These are phyloP conservation scores for Sporothrix brasiliensis DNA, from an alignment of 2,329 filamentous ascomycete species.

Conservation along the genomic window DNA sequence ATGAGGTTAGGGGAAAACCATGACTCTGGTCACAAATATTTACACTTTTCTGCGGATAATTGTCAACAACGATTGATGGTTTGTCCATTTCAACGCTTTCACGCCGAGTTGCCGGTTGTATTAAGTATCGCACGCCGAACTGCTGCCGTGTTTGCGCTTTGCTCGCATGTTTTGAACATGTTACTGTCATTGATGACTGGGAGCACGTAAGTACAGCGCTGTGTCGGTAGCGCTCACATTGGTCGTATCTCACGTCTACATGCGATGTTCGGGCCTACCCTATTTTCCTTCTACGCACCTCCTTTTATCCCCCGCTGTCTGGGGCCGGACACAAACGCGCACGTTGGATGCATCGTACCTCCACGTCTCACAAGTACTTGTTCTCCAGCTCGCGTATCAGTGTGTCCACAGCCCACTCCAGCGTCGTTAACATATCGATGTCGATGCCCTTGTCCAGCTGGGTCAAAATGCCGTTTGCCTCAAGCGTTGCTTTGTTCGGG, in stretches of 20 bases:
- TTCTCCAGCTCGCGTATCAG: constrained; percentile 54
- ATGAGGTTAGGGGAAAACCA: constrained; percentile 91
- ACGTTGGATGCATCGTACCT: background rate
- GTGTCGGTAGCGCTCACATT: background rate
- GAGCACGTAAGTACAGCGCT: background rate
- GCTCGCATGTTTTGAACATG: background rate
- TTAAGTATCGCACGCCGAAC: background rate
- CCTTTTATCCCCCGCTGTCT: no score
- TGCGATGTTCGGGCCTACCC: background rate
- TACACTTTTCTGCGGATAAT: background rate
- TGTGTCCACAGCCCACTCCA: constrained; percentile 69
- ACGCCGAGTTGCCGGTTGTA: background rate
- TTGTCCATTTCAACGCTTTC: background rate
- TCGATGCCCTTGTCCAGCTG: constrained; percentile 53
- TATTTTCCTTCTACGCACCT: background rate
- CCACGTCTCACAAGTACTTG: constrained; percentile 13
- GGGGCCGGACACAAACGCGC: no score
- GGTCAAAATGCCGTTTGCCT: constrained; percentile 51
- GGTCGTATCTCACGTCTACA: constrained; percentile 14
- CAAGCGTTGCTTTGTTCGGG: constrained; percentile 50
- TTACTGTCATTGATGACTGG: no score
- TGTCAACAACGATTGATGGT: background rate
- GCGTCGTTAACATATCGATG: constrained; percentile 61
- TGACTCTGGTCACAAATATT: constrained; percentile 67
- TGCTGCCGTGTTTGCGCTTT: background rate